Base-by-base conservation (phyloP, 495 filamentous ascomycete species). In the Barbatosphaeria neglecta region DNA sequence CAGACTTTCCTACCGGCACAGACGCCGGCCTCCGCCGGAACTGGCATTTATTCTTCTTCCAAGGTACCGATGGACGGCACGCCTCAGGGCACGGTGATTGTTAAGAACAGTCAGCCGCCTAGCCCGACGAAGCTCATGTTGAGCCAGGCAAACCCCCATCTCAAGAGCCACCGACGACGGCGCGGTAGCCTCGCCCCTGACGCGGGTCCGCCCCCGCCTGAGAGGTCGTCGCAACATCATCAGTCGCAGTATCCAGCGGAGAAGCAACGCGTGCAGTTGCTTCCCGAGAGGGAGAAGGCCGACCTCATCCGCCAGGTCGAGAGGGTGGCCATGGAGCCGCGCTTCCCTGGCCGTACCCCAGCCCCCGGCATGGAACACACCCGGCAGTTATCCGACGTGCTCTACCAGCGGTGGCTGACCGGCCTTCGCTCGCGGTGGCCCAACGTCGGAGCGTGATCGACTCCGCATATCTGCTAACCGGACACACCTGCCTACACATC, bases 401-500 rank as follows among this genome's bases (percentile, higher is more conserved):
- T 98, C 17, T 97, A 95, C 64, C 72, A 79, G 37, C 76, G 90
- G 19, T 98, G 92, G 92, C 74, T 84, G 1, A 86, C 93, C 49
- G 89, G 87, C 13, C 63, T 97, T 56, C 80, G 81, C 54, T 76
- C 73, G 44, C 73, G 90, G 45, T 98, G 90, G 90, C 75, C 78
- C 16, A 31, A 55, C 53, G n/a, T 46, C 47, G 7, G 45, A 37
- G 41, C 41, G 41, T 43, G 22, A 17, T 43, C n/a, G n/a, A n/a
- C n/a, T n/a, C n/a, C n/a, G n/a, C n/a, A n/a, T n/a, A n/a, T n/a
- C n/a, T n/a, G n/a, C n/a, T n/a, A n/a, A n/a, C n/a, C n/a, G n/a
- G n/a, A n/a, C n/a, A n/a, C n/a, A n/a, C n/a, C n/a, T n/a, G n/a
- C n/a, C n/a, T n/a, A n/a, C n/a, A n/a, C n/a, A n/a, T n/a, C n/a